Conservation (phyloP, 2,329 filamentous ascomycete genomes). For the Aureobasidium sp. region DNA sequence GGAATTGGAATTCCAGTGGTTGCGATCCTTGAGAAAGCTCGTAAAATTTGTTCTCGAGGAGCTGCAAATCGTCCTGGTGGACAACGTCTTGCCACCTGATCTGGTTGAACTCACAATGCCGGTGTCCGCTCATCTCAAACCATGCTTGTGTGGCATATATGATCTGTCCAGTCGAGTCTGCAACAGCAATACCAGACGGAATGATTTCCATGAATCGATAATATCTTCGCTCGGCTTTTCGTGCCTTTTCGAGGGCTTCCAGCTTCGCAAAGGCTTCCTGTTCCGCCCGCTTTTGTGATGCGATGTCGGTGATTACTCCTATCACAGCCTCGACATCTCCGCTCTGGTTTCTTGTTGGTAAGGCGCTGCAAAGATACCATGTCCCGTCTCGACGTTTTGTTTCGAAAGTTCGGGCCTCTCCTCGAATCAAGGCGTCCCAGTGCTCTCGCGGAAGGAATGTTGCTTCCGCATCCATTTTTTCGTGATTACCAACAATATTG, state of each 20-base stretch:
- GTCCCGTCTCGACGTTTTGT: neutral
- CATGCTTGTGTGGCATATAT: conserved; percentile 12
- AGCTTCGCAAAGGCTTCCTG: conserved; percentile 31
- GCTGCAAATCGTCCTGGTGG: conserved; percentile 25
- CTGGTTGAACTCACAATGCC: conserved; percentile 14
- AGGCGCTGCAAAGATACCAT: conserved; percentile 18
- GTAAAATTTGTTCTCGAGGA: neutral
- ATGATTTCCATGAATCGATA: conserved; percentile 24
- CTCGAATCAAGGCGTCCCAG: neutral
- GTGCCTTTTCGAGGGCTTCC: conserved; percentile 29
- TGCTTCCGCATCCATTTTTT: neutral
- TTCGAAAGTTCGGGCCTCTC: neutral
- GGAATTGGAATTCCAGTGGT: conserved; percentile 29
- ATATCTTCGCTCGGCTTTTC: conserved; percentile 30
- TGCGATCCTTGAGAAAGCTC: conserved; percentile 17
- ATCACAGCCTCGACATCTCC: conserved; percentile 16
- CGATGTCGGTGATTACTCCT: conserved; percentile 21
- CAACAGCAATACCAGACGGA: conserved; percentile 25
- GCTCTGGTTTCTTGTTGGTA: conserved; percentile 14
- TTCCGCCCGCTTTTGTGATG: conserved; percentile 18
- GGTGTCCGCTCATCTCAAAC: neutral
- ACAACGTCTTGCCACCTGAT: conserved; percentile 19
- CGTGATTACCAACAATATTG: neutral
- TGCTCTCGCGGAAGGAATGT: neutral
- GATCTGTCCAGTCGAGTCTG: conserved; percentile 12